Evolutionary conservation across 2,329 filamentous ascomycete species (phyloP), one percentile per base, ranked within the genome.

Genomic region (Colletotrichum brevisporum): DNA sequence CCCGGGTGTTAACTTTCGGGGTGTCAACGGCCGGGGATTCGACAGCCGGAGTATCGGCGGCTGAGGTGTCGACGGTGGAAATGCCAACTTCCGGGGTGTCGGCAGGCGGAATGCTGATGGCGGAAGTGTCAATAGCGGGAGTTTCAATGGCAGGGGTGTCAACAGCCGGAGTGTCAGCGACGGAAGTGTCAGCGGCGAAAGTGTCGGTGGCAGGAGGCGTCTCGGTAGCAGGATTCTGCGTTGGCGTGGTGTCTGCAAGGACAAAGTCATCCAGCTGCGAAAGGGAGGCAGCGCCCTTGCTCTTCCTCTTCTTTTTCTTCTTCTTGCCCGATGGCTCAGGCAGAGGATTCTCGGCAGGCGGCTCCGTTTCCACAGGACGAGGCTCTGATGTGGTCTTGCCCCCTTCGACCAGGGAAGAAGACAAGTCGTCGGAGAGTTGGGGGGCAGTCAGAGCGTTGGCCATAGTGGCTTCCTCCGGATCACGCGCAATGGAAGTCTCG

Each of bases 241-340:
- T 26, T 54, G 45, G 43, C 45, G 60, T 48, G 57, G 26, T 68
- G 55, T 62, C 69, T 31, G 41, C 27, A 18, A 55, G 16, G 16
- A 60, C 13, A 1, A 48, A 10, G 26, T 66, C 51, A 3, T 69
- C 66, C 45, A 52, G 48, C 59, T 63, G 61, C 8, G 69, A 52
- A 1, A 57, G 26, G 1, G 47, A 66, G 1, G 36, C 6, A 16
- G 45, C 27, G 24, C 63, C 52, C 61, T 69, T 70, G 26, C 58
- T 69, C 68, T 70, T 74, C 71, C 70, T 74, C 54, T 71, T 73
- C 53, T 75, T 75, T 62, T 76, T 74, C 69, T 73, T 73, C 36
- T 75, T 71, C 59, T 73, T 77, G 15, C 57, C 67, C 26, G 63
- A 59, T 24, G 57, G 55, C 21, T 71, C 71, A 12, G 61, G 53